phyloP scores from a whole-genome alignment of 306 rosid species.

The Albizia julibrissin region DNA sequence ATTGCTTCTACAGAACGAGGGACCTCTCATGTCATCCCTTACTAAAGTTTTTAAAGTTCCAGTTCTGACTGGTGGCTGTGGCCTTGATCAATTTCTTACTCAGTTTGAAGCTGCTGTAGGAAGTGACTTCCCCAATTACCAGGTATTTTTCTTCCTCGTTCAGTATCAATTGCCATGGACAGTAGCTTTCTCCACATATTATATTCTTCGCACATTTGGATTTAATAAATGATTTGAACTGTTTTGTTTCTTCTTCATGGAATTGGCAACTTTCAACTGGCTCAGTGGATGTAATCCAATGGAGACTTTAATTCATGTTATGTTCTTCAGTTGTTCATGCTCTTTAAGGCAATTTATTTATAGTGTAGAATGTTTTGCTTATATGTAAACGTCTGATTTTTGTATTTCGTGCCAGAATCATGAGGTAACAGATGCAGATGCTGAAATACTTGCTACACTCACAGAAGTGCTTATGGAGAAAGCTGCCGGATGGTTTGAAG shows the following conservation, averaged over 20 bases:
- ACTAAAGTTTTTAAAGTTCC: constrained; percentile 65
- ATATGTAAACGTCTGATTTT: constrained; percentile 27
- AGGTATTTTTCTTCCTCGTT: constrained; percentile 45
- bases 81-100: constrained; percentile 76
- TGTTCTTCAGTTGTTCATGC: background rate
- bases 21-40: constrained; percentile 47
- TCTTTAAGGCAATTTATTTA: background rate
- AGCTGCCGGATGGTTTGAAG: constrained; percentile 69
- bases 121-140: constrained; percentile 84
- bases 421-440: constrained; percentile 69
- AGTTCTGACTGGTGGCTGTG: constrained; percentile 54
- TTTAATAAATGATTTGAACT: constrained; percentile 10
- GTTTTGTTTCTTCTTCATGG: background rate
- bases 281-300: constrained; percentile 3
- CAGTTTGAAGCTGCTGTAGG: constrained; percentile 95
- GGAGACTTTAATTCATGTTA: constrained; percentile 22
- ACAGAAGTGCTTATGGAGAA: constrained; percentile 78
- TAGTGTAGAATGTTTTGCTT: constrained; percentile 20
- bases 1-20: constrained; percentile 66
- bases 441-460: constrained; percentile 75
- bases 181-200: background rate
- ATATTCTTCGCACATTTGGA: background rate
- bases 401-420: constrained; percentile 69
- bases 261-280: background rate
- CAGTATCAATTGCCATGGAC: background rate